Base-by-base conservation (phyloP, 441 rosid species). In the California macrophylla region DNA sequence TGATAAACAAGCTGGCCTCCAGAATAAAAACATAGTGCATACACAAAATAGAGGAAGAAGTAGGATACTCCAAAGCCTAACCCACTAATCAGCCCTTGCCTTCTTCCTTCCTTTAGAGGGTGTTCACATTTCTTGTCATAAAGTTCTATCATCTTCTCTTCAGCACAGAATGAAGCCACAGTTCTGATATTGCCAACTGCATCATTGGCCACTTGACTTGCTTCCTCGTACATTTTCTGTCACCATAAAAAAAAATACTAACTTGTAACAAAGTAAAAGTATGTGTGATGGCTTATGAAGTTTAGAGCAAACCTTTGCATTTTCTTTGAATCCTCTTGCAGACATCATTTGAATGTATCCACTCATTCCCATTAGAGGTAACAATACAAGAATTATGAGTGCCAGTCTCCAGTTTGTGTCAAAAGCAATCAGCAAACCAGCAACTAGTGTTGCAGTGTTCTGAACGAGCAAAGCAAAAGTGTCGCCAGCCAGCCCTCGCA, bases 121-220 rank as follows among this genome's bases (percentile, higher is more conserved):
- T 80, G 91, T 69, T 84, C 81, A 67, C 96, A 89, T 82, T 89
- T 90, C 77, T 74, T 75, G 66, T 70, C 29, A 66, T 90, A 90
- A 61, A 84, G 80, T 66, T 90, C 64, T 89, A 84, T 83, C 76
- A 91, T 88, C 75, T 81, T 92, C 77, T 87, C 91, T 73, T 90
- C 98, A 0, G 91, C 90, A 73, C 94, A 85, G 78, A 86, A 93
- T 3, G 97, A 93, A 63, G 93, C 93, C 70, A 93, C 92, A 0
- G 98, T 91, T 77, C 97, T 85, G 45, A 91, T 91, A 71, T 91
- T 86, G 42, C 98, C 88, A 0, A 88, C 90, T 4, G 98, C 98
- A 71, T 92, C 94, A 62, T 81, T 84, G 0, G 91, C 96, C 34
- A 92, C 88, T 74, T 90, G 88, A 74, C 90, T 93, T n/a, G 98